These are phyloP conservation scores for Torulaspora microellipsoides DNA, from an alignment of 805 yeast genomes.

Conservation along the genomic window DNA sequence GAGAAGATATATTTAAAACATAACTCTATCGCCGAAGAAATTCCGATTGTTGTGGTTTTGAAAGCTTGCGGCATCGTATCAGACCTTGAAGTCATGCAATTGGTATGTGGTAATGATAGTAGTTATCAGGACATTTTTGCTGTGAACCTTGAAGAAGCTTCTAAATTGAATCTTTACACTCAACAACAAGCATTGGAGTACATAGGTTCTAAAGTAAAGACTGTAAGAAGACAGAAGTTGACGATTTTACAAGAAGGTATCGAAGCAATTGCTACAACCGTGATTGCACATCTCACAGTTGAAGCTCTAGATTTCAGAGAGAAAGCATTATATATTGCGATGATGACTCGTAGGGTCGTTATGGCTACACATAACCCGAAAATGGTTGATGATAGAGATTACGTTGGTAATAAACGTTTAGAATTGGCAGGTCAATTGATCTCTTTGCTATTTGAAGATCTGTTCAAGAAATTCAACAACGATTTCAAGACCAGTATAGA, in stretches of 20 bases:
- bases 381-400: conserved; percentile 97
- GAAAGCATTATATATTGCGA: conserved; percentile 89
- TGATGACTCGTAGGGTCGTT: conserved; percentile 93
- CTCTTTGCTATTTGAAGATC: conserved; percentile 92
- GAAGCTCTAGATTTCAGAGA: conserved; percentile 82
- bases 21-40: conserved; percentile 90
- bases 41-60: conserved; percentile 87
- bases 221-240: conserved; percentile 85
- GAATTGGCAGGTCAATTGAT: conserved; percentile 97
- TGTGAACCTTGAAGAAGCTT: conserved; percentile 89
- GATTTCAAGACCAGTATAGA: conserved; percentile 94
- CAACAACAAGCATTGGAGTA: conserved; percentile 92
- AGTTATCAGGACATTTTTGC: conserved; percentile 89
- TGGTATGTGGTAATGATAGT: conserved; percentile 88
- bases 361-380: conserved; percentile 93
- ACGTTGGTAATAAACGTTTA: conserved; percentile 95
- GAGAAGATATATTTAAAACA: conserved; percentile 87
- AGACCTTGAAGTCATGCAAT: conserved; percentile 87
- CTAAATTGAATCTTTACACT: conserved; percentile 77
- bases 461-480: conserved; percentile 91
- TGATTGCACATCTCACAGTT: conserved; percentile 91
- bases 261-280: conserved; percentile 93
- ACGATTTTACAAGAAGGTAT: conserved; percentile 87
- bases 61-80: conserved; percentile 94
- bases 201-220: conserved; percentile 86